These are phyloP conservation scores for Backusella tarrabulga DNA, from an alignment of 192 early-diverging fungal genomes.

Conservation along the genomic window DNA sequence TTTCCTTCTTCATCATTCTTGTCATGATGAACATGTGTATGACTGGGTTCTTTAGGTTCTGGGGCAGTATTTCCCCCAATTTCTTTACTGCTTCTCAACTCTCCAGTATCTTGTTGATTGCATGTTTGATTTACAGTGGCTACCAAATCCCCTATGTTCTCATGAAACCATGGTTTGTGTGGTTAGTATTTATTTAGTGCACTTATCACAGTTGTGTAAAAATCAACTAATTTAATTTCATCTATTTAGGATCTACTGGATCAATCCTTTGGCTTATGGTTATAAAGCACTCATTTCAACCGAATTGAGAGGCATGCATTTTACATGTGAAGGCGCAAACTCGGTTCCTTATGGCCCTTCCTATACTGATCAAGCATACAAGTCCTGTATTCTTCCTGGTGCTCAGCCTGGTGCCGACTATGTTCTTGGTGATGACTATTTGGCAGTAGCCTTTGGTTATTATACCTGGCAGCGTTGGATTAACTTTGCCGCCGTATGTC, in stretches of 20 bases:
- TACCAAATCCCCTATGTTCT: conserved; percentile 57
- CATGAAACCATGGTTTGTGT: conserved; percentile 60
- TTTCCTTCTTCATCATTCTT: conserved; percentile 59
- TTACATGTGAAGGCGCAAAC: conserved; percentile 24
- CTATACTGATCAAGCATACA: conserved; percentile 45
- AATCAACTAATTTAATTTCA: too few species aligned
- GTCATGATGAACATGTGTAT: conserved; percentile 57
- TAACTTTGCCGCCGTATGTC: conserved; percentile 41
- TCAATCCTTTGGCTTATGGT: conserved; percentile 71
- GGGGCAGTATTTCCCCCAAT: conserved; percentile 48
- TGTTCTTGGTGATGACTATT: conserved; percentile 55
- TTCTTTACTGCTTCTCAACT: conserved; percentile 54
- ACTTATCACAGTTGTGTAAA: too few species aligned
- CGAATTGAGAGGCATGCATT: conserved; percentile 50
- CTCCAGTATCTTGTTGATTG: conserved; percentile 53
- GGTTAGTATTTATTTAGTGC: background rate
- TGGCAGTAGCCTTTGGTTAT: conserved; percentile 47
- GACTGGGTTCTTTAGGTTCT: conserved; percentile 57
- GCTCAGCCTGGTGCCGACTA: conserved; percentile 43
- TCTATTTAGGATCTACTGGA: conserved; percentile 51
- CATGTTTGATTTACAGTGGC: conserved; percentile 58
- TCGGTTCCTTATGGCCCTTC: conserved; percentile 48
- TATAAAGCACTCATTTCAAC: conserved; percentile 69
- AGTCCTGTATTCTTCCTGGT: conserved; percentile 59
- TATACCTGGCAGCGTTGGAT: conserved; percentile 50